These are phyloP conservation scores for Penicillium fimorum DNA, from an alignment of 495 filamentous ascomycete species.

Conservation along the genomic window DNA sequence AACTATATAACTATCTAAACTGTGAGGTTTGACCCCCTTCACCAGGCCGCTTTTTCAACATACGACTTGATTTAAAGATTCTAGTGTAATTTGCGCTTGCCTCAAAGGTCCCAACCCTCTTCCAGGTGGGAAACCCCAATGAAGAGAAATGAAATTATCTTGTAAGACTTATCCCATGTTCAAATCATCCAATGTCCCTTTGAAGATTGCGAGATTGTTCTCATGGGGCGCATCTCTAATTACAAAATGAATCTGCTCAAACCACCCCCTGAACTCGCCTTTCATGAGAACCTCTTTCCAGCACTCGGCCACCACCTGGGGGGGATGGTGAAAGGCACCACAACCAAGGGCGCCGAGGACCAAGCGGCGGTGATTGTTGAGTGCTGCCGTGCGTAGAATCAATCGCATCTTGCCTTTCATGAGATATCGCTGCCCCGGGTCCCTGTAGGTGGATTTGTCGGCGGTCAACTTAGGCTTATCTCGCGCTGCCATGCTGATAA, in stretches of 20 bases:
- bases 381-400: constrained; percentile 53
- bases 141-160: not conserved
- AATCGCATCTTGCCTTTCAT: constrained; percentile 60
- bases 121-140: not conserved
- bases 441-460: constrained; percentile 26
- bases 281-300: constrained; percentile 59
- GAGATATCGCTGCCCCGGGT: constrained; percentile 29
- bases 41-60: too few species aligned
- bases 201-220: constrained; percentile 54
- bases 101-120: not conserved
- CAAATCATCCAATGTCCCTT: constrained; percentile 38
- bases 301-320: constrained; percentile 57
- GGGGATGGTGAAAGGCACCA: constrained; percentile 61
- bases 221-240: constrained; percentile 28
- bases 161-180: not conserved
- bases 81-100: not conserved
- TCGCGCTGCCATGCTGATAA: constrained; percentile 58
- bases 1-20: not conserved
- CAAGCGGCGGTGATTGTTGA: constrained; percentile 50
- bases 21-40: too few species aligned
- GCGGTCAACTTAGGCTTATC: constrained; percentile 42
- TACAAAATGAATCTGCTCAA: constrained; percentile 36
- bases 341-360: constrained; percentile 69
- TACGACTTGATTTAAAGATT: not conserved
- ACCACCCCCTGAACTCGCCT: constrained; percentile 50